Evolutionary conservation across 2,329 filamentous ascomycete species (phyloP), one percentile per base, ranked within the genome.

Genomic region (Orbilia ellipsospora): DNA sequence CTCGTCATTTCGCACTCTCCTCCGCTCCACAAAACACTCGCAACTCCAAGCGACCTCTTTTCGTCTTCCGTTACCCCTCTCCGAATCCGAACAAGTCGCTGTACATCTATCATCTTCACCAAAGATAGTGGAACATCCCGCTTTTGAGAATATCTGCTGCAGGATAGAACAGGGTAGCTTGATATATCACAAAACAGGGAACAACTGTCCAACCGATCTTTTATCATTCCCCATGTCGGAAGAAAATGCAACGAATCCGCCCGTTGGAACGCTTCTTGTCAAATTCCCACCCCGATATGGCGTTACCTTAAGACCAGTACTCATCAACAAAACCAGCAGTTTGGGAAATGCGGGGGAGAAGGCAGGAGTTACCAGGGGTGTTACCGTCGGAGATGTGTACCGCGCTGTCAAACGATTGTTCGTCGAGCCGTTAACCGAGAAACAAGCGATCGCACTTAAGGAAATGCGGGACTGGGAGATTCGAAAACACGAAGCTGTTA

Each of bases 181-280:
- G 64, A 75, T 75, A 64, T 75, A 75, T 20, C 72, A 75, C 55
- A 75, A 65, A 36, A 69, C 72, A n/a, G 72, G 72, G 15, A 75
- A 69, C 18, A 57, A 52, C 26, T 75, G 72, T 50, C 72, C 72
- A 1, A 75, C 60, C 2, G 60, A 75, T 15, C 44, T 75, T 15
- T 59, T 75, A 8, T 40, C 72, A 0, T 75, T 75, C 48, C 72
- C 64, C 0, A 60, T 75, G 23, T 65, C 72, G 0, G 28, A 55
- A 2, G 72, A 75, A 26, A 75, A 75, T 45, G 64, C 64, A 0
- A 75, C 72, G 0, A 64, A 75, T 20, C 72, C 72, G 15, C 72
- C 72, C 3, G 59, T 55, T 1, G 50, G 52, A 18, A 69, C 65
- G 26, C 26, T 75, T 5, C 60, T 75, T 0, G 64, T 75, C 13